Base-by-base conservation (phyloP, 2,329 filamentous ascomycete genomes). In the Pestalotiopsis sp. region DNA sequence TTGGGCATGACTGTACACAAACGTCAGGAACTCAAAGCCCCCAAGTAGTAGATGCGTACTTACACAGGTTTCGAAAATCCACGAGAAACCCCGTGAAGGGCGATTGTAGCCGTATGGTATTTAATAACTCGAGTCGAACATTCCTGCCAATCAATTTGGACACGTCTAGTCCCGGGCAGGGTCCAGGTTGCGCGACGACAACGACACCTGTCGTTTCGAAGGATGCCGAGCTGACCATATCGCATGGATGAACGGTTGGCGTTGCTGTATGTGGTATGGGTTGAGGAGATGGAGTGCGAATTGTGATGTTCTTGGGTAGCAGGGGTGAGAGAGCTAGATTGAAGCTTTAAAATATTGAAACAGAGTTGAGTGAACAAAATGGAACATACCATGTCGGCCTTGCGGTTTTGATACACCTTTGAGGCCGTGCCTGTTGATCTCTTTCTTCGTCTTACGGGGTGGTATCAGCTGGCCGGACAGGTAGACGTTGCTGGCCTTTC, bases 181-280 rank as follows among this genome's bases (percentile, higher is more conserved):
- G 2, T 20, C 14, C 14, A 2, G 44, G 14, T 6, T 26, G 14
- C 14, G 5, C 44, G 44, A 48, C 14, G 13, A 17, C 11, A 20
- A 17, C 2, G 6, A 3, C 5, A 10, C 3, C 2, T 52, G 44
- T 3, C 6, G 3, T 22, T 1, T 52, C 7, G 17, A n/a, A 14
- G 0, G 2, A 11, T 7, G 1, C 2, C 6, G 1, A 6, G 17
- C 1, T n/a, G 20, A 9, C 17, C 5, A 6, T 52, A 3, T 9
- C 9, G 44, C 1, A 14, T 2, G 4, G 7, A 52, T 52, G 44
- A n/a, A 7, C 44, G 17, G 1, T 9, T 9, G 17, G 14, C 17
- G 17, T 9, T 3, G 4, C 6, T n/a, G 6, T 14, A 3, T 7
- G 0, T 1, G 17, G 44, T 22, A 0, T 22, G 6, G n/a, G 44